Evolutionary conservation across 1,139 yeast genomes (phyloP), one percentile per base, ranked within the genome.

Genomic region (Candida anutae): DNA sequence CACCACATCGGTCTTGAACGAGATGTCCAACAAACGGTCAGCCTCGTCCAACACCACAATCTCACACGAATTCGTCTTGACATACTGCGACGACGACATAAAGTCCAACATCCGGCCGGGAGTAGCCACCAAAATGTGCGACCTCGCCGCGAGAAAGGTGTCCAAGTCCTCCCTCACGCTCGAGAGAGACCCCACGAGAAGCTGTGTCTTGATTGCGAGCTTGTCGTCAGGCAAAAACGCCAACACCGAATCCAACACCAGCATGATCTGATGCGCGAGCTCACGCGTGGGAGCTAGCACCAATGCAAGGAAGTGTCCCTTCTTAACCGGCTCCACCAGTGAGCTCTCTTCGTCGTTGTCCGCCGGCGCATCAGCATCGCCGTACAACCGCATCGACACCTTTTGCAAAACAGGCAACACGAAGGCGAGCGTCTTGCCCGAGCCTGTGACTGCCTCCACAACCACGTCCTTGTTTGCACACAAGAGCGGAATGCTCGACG

Each of bases 371-470:
- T 38, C 41, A 5, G 21, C 23, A 13, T 26, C 28, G 22, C 43
- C 39, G 28, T 51, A 48, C 26, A 55, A 36, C 12, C 49, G 36
- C 22, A 46, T 50, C 24, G 69, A 55, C 19, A 79, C 54, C 50
- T 74, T 74, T 43, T 87, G 90, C 15, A 88, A 50, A 2, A 87
- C 69, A 0, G 98, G 98, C 4, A 90, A 68, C 6, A 76, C 75
- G 54, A 82, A 90, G 3, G 97, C 84, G 19, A 88, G 55, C 0
- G 98, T 90, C 50, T 90, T 90, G 6, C 98, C 98, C 0, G 97
- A 87, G 0, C 98, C 98, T 0, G 98, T 90, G 2, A 87, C 95
- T 0, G 97, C 87, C 48, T 88, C 95, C 2, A 87, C 96, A 6
- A 93, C 94, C 6, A 90, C 97, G 55, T 90, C 98, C 48, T 90